These are phyloP conservation scores for Ceratorhiza oryzae-sativae DNA, from an alignment of 1,284 basidiomycete species.

Conservation along the genomic window DNA sequence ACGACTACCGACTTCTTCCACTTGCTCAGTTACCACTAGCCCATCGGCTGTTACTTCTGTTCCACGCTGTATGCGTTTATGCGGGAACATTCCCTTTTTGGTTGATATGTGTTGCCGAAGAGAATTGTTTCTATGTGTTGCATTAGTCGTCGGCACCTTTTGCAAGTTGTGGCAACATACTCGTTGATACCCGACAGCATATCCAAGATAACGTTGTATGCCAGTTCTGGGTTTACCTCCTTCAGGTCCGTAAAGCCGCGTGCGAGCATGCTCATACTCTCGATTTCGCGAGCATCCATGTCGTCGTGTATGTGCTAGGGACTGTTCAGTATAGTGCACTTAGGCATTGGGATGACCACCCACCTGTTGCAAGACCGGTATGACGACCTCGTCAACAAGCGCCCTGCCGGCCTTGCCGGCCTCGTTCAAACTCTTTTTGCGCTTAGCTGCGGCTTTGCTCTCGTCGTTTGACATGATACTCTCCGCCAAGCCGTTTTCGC, in stretches of 20 bases:
- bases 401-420: conserved; percentile 68
- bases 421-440: conserved; percentile 62
- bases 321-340: conserved; percentile 13
- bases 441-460: conserved; percentile 47
- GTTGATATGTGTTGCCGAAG: conserved; percentile 82
- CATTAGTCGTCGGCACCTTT: not conserved
- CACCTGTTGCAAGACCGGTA: conserved; percentile 78
- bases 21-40: conserved; percentile 78
- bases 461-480: conserved; percentile 28
- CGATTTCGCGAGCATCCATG: conserved; percentile 86
- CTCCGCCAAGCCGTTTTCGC: conserved; percentile 34
- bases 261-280: conserved; percentile 87
- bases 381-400: conserved; percentile 80
- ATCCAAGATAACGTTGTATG: conserved; percentile 87
- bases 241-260: conserved; percentile 87
- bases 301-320: conserved; percentile 77
- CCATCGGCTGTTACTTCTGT: conserved; percentile 84
- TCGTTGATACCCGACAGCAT: conserved; percentile 90
- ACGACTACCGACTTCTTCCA: conserved; percentile 55
- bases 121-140: conserved; percentile 62
- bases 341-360: conserved; percentile 45
- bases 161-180: conserved; percentile 58
- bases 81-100: conserved; percentile 72
- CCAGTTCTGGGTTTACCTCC: conserved; percentile 79
- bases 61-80: conserved; percentile 76